These are phyloP conservation scores for Aureobasidium sp. DNA, from an alignment of 2,329 filamentous ascomycete species.

Conservation along the genomic window DNA sequence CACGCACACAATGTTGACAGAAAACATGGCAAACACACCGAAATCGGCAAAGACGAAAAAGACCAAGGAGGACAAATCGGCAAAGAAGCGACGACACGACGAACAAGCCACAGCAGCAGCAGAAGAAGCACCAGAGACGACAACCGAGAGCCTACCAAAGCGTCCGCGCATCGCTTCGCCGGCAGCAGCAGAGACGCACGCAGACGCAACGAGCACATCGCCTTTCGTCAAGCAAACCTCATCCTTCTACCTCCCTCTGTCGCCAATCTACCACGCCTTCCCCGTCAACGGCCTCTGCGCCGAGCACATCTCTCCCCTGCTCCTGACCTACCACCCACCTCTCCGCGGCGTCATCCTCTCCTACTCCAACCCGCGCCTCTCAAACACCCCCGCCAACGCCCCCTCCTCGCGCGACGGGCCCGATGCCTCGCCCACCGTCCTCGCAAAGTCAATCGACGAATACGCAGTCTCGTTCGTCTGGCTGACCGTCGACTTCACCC, in stretches of 20 bases:
- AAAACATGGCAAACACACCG: constrained; percentile 12
- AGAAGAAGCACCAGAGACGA: constrained; percentile 15
- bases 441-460: constrained; percentile 55
- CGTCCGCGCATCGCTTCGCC: constrained; percentile 1
- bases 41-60: constrained; percentile 30
- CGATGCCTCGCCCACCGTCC: constrained; percentile 21
- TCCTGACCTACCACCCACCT: constrained; percentile 67
- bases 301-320: constrained; percentile 64
- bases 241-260: constrained; percentile 70
- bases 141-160: constrained; percentile 2
- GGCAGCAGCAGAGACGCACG: background rate
- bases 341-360: constrained; percentile 66
- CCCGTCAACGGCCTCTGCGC: constrained; percentile 63
- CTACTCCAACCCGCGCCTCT: constrained; percentile 60
- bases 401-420: constrained; percentile 28
- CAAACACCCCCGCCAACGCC: constrained; percentile 43
- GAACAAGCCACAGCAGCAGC: constrained; percentile 8
- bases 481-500: constrained; percentile 76
- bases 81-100: constrained; percentile 20
- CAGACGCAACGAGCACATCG: constrained; percentile 32
- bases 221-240: constrained; percentile 73
- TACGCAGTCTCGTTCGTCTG: constrained; percentile 81
- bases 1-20: constrained; percentile 18
- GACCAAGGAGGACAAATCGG: constrained; percentile 28
- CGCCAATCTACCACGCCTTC: constrained; percentile 59